Base-by-base conservation (phyloP, 2,329 filamentous ascomycete genomes). In the Akanthomyces uredinophilus region DNA sequence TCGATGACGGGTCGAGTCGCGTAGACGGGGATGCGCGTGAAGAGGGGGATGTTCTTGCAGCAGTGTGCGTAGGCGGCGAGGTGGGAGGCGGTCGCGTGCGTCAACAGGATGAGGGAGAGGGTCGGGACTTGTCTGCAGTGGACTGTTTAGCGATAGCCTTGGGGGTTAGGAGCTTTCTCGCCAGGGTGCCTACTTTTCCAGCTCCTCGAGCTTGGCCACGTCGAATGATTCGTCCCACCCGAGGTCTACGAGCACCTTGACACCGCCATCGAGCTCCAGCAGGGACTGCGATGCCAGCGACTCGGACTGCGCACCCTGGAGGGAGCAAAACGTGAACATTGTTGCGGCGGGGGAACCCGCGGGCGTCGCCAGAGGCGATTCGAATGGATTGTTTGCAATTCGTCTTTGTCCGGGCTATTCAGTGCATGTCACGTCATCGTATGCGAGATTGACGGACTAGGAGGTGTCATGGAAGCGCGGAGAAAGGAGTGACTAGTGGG, bases 201-300 rank as follows among this genome's bases (percentile, higher is more conserved):
- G 84, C 76, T 95, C 91, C 69, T 87, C 87, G 58, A 99, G 85
- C 79, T 91, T 90, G 65, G 85, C 84, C 37, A 86, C 85, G 71
- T 96, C 90, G 73, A 99, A 98, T 2, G 85, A 84, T 73, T 96
- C 92, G 73, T 98, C 93, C 95, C 95, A 99, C 64, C 95, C 95
- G 50, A 97, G 88, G 72, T 97, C 94, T 43, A 99, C 86, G 60
- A 99, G 83, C 58, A 99, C 87, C 75, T 98, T 98, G 77, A 99
- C 89, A 63, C 94, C 95, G 66, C 94, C 94, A 78, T 99, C 95
- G 61, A 99, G 89, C 79, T 98, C 94, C 53, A 99, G 81, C 41
- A 99, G 85, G n/a, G 95, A 98, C 74, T 97, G 92, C 66, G 92
- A 96, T 49, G 94, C 93, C 63, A 87, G 82, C 52, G 92, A 95